These are phyloP conservation scores for Daldinia concentrica DNA, from an alignment of 495 filamentous ascomycete genomes.

Conservation along the genomic window DNA sequence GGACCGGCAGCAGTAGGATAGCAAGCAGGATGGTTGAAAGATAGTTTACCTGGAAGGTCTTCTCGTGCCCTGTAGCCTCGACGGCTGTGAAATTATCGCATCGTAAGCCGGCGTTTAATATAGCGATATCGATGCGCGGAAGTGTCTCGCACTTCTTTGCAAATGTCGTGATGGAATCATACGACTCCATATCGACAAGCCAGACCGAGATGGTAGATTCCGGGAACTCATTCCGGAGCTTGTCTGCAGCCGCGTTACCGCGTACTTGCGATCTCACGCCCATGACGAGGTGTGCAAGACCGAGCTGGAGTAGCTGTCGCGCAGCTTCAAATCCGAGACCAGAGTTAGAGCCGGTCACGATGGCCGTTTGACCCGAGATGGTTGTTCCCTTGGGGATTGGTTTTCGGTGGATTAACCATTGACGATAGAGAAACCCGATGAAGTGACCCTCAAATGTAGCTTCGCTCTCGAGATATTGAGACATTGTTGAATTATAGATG, in stretches of 20 bases:
- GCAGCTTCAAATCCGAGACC: slow-evolving; percentile 64
- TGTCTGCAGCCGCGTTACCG: slow-evolving; percentile 55
- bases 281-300: slow-evolving; percentile 60
- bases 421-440: slow-evolving; percentile 39
- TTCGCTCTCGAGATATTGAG: slow-evolving; percentile 30
- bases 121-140: slow-evolving; percentile 54
- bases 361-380: slow-evolving; percentile 54
- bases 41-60: slow-evolving; percentile 53
- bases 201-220: slow-evolving; percentile 54
- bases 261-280: slow-evolving; percentile 60
- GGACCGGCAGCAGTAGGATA: slow-evolving; percentile 56
- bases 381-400: slow-evolving; percentile 33
- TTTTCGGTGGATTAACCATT: slow-evolving; percentile 39
- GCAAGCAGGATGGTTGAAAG: slow-evolving; percentile 57
- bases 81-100: slow-evolving; percentile 41
- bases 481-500: slow-evolving; percentile 26
- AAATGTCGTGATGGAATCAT: slow-evolving; percentile 57
- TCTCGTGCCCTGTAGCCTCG: slow-evolving; percentile 57
- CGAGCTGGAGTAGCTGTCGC: slow-evolving; percentile 57
- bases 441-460: slow-evolving; percentile 28
- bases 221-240: slow-evolving; percentile 50
- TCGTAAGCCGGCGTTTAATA: slow-evolving; percentile 62
- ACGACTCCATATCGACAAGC: slow-evolving; percentile 61
- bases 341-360: slow-evolving; percentile 65
- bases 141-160: slow-evolving; percentile 51